phyloP scores from a whole-genome alignment of 768 basidiomycete species.

The Boletus patriciae region DNA sequence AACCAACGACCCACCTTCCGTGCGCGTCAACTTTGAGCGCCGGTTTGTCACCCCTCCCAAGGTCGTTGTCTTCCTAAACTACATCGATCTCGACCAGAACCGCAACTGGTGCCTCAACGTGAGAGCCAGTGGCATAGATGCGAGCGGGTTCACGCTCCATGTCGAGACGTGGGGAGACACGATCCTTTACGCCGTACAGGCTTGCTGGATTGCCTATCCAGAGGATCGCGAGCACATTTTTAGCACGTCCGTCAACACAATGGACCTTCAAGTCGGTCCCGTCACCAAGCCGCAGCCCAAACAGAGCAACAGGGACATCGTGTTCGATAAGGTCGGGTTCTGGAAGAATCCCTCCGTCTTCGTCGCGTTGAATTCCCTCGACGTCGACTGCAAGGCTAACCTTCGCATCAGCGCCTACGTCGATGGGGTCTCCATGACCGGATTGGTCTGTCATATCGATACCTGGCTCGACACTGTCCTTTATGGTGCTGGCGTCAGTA shows the following conservation, averaged over 20 bases:
- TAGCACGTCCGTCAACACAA: slow-evolving; percentile 7
- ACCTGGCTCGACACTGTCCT: slow-evolving; percentile 8
- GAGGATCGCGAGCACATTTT: slow-evolving; percentile 18
- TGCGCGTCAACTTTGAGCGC: slow-evolving; percentile 13
- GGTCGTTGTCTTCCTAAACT: slow-evolving; percentile 16
- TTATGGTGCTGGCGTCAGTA: slow-evolving; percentile 1
- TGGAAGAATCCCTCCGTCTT: slow-evolving; percentile 16
- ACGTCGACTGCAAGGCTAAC: slow-evolving; percentile 2
- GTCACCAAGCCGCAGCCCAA: not conserved
- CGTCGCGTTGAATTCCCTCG: slow-evolving; percentile 11
- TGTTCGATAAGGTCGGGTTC: slow-evolving; percentile 4
- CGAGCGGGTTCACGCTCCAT: slow-evolving; percentile 13
- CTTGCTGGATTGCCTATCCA: slow-evolving; percentile 19
- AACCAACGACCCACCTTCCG: not conserved
- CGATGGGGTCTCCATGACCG: slow-evolving; percentile 2
- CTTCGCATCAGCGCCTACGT: slow-evolving; percentile 14
- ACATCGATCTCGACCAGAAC: slow-evolving; percentile 8
- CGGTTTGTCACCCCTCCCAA: slow-evolving; percentile 16
- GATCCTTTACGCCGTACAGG: not conserved
- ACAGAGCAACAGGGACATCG: not conserved
- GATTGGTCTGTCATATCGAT: slow-evolving; percentile 9
- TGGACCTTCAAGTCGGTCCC: not conserved
- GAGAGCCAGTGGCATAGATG: slow-evolving; percentile 8
- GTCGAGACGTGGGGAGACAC: slow-evolving; percentile 14
- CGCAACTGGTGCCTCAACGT: slow-evolving; percentile 8